A percentile compares a stretch with the other conserved stretches of the same genome.
Evolutionary conservation across 1,139 yeast genomes (phyloP).

Genomic region (Tardiomyces digboiensis): DNA sequence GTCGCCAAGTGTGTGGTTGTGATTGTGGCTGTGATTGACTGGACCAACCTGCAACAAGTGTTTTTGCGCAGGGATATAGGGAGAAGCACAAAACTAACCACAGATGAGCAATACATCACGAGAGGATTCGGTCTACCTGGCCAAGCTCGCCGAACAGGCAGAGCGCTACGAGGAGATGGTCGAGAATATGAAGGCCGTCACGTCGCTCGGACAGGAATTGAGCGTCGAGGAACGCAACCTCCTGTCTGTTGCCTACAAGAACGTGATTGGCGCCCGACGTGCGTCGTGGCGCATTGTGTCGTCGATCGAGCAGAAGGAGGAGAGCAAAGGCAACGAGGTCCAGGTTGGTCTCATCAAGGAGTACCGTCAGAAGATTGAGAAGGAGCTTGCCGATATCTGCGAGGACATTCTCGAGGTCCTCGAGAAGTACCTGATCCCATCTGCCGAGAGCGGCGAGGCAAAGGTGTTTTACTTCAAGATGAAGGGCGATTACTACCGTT

Average conservation of each 20-base stretch:
- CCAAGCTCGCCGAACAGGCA: conserved; percentile 98
- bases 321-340: conserved; percentile 76
- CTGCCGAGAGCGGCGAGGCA: conserved; percentile 96
- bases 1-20: too few relatives aligned
- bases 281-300: conserved; percentile 99
- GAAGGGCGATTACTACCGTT: conserved; percentile 99
- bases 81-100: too few relatives aligned
- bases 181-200: conserved; percentile 96
- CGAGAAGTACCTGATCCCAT: conserved; percentile 82
- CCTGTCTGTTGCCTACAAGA: conserved; percentile 95
- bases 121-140: conserved; percentile 97
- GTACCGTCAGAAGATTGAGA: conserved; percentile 93
- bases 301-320: conserved; percentile 97
- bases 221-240: conserved; percentile 97
- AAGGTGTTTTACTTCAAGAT: conserved; percentile 98
- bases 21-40: too few relatives aligned
- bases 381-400: conserved; percentile 90
- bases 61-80: too few relatives aligned
- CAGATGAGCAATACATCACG: conserved; percentile 43
- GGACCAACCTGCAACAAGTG: too few relatives aligned
- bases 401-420: conserved; percentile 87
- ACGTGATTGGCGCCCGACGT: conserved; percentile 98
- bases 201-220: conserved; percentile 90
- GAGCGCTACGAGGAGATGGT: conserved; percentile 98
- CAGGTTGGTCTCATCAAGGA: conserved; percentile 89